These are phyloP conservation scores for Hypholoma sublateritium DNA, from an alignment of 768 basidiomycete species.

Conservation along the genomic window DNA sequence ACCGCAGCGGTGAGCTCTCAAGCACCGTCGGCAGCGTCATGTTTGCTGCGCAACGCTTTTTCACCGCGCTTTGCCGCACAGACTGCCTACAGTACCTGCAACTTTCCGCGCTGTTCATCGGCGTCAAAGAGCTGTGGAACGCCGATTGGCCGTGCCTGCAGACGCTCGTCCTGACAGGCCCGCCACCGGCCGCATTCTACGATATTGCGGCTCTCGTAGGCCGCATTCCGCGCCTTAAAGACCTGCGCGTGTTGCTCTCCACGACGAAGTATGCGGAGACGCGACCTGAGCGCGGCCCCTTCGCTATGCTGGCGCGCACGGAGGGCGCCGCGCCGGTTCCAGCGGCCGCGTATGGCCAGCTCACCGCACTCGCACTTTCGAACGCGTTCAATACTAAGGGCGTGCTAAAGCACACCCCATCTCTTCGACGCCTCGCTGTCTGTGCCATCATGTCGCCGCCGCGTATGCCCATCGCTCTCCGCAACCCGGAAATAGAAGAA, in stretches of 20 bases:
- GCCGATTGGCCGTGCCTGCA: constrained; percentile 36
- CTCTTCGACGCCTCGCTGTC: constrained; percentile 32
- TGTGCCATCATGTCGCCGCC: constrained; percentile 38
- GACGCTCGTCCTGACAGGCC: constrained; percentile 39
- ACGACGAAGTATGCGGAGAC: not conserved
- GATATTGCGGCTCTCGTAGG: constrained; percentile 32
- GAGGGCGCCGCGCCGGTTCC: constrained; percentile 14
- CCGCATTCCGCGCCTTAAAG: constrained; percentile 33
- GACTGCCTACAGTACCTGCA: constrained; percentile 33
- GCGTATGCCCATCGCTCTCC: constrained; percentile 34
- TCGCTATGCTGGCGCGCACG: constrained; percentile 1
- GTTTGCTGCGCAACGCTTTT: constrained; percentile 1
- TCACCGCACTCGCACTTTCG: constrained; percentile 35
- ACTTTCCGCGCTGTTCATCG: constrained; percentile 31
- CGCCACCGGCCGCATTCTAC: constrained; percentile 27
- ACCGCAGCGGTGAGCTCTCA: constrained; percentile 22
- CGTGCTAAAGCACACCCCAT: constrained; percentile 28
- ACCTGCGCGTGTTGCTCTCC: constrained; percentile 26
- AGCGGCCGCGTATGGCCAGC: constrained; percentile 26
- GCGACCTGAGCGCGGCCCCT: not conserved
- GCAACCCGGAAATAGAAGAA: constrained; percentile 28
- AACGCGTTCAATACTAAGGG: constrained; percentile 33
- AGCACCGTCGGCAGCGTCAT: not conserved
- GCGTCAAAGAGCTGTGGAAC: constrained; percentile 21
- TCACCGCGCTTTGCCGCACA: constrained; percentile 8